Conservation (phyloP, 805 yeast genomes). For the Teunomyces panamensis region DNA sequence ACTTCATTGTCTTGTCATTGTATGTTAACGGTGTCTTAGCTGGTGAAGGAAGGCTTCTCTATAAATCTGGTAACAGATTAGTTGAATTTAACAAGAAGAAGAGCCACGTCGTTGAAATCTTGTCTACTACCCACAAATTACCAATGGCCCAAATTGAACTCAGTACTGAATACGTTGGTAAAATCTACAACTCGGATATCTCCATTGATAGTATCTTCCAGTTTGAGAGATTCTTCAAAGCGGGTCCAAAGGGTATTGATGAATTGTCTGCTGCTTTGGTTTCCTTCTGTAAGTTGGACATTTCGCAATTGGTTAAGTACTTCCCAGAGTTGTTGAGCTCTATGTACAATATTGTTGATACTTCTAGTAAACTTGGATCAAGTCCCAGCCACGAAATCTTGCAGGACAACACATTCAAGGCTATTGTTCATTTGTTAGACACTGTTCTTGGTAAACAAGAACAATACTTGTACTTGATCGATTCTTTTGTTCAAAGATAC, state of each 20-base stretch:
- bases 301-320: constrained; percentile 52
- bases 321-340: constrained; percentile 55
- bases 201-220: constrained; percentile 53
- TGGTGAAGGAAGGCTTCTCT: constrained; percentile 57
- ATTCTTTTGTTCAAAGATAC: constrained; percentile 42
- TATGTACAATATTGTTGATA: constrained; percentile 31
- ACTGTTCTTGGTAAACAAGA: constrained; percentile 63
- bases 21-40: constrained; percentile 61
- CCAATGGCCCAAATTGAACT: constrained; percentile 51
- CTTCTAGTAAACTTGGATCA: constrained; percentile 21
- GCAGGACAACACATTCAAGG: constrained; percentile 44
- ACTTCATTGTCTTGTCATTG: constrained; percentile 51
- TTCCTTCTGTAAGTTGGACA: constrained; percentile 52
- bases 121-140: constrained; percentile 31
- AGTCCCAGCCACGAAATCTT: constrained; percentile 27
- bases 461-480: constrained; percentile 56
- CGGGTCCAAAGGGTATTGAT: constrained; percentile 37
- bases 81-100: constrained; percentile 46
- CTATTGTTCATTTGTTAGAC: constrained; percentile 60
- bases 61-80: constrained; percentile 46
- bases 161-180: constrained; percentile 67
- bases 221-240: constrained; percentile 48
- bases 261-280: constrained; percentile 48
- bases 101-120: constrained; percentile 43
- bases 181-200: constrained; percentile 54